A percentile compares a stretch with the other conserved stretches of the same genome.
These are phyloP conservation scores for Phaffomyces opuntiae DNA, from an alignment of 805 yeast species.

Conservation along the genomic window DNA sequence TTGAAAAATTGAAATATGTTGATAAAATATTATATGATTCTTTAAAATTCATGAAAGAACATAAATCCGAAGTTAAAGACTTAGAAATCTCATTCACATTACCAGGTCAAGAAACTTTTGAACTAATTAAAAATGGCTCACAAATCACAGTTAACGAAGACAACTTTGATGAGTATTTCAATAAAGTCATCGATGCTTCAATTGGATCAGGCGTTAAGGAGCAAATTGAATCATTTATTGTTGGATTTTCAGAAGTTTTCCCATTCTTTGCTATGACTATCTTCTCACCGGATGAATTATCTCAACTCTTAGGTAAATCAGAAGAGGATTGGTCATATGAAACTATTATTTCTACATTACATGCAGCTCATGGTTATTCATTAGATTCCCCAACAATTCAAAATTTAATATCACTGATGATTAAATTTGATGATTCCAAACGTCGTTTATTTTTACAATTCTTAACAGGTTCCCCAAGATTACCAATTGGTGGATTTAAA, in stretches of 20 bases:
- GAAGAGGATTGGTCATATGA: conserved; percentile 82
- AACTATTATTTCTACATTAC: conserved; percentile 51
- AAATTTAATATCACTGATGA: conserved; percentile 55
- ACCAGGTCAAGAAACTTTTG: conserved; percentile 68
- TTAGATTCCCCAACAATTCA: conserved; percentile 60
- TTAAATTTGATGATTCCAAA: conserved; percentile 44
- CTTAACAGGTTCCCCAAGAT: conserved; percentile 85
- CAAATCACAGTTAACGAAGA: conserved; percentile 38
- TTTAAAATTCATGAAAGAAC: conserved; percentile 40
- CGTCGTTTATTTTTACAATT: conserved; percentile 76
- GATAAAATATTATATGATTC: conserved; percentile 59
- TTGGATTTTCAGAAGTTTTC: conserved; percentile 78
- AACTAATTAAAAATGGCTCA: conserved; percentile 51
- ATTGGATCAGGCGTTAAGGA: conserved; percentile 54
- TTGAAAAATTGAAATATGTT: conserved; percentile 35
- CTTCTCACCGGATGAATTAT: conserved; percentile 70
- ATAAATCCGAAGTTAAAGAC: conserved; percentile 38
- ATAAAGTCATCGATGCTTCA: conserved; percentile 48
- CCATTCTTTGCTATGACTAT: conserved; percentile 67
- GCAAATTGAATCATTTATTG: conserved; percentile 63
- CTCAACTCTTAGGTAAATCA: conserved; percentile 63
- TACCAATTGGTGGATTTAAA: conserved; percentile 92
- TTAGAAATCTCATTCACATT: conserved; percentile 59
- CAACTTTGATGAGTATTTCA: conserved; percentile 55
- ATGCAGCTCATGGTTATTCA: conserved; percentile 87